Evolutionary conservation across 257 asterid species (phyloP).

Genomic region (Cordia subcordata): DNA sequence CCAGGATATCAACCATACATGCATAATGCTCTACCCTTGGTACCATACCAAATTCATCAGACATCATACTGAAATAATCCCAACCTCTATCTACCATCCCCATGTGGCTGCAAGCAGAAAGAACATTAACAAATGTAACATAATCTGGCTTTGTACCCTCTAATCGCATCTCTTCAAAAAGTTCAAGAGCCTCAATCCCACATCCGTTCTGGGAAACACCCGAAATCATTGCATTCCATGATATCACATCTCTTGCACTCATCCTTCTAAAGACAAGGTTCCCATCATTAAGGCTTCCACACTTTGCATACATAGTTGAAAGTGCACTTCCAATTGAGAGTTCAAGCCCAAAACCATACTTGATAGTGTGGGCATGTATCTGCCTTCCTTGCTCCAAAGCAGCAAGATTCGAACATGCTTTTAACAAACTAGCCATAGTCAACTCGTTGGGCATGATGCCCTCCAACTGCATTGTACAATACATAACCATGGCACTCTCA

Average conservation of each 20-base stretch:
- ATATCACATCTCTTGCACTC: slow-evolving; percentile 69
- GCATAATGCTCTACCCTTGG: slow-evolving; percentile 73
- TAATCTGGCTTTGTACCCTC: slow-evolving; percentile 56
- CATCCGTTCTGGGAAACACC: slow-evolving; percentile 80
- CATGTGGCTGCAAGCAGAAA: slow-evolving; percentile 87
- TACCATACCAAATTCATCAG: slow-evolving; percentile 38
- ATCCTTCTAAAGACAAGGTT: slow-evolving; percentile 51
- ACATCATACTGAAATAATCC: slow-evolving; percentile 55
- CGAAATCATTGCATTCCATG: slow-evolving; percentile 93
- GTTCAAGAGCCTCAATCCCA: slow-evolving; percentile 65
- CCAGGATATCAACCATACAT: slow-evolving; percentile 81
- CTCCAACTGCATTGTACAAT: slow-evolving; percentile 62
- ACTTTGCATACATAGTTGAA: slow-evolving; percentile 77
- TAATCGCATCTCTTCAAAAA: slow-evolving; percentile 65
- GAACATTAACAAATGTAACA: slow-evolving; percentile 67
- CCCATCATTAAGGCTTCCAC: slow-evolving; percentile 67
- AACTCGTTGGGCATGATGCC: slow-evolving; percentile 65
- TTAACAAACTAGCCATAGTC: slow-evolving; percentile 71
- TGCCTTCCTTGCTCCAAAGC: slow-evolving; percentile 88
- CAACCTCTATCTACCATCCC: slow-evolving; percentile 69
- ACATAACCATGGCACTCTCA: slow-evolving; percentile 60
- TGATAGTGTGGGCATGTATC: slow-evolving; percentile 62
- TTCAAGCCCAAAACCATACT: slow-evolving; percentile 64
- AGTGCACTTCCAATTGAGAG: slow-evolving; percentile 86
- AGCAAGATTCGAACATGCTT: slow-evolving; percentile 77